phyloP scores from a whole-genome alignment of 371 early-diverging fungal species.

The Apophysomyces trapeziformis region DNA sequence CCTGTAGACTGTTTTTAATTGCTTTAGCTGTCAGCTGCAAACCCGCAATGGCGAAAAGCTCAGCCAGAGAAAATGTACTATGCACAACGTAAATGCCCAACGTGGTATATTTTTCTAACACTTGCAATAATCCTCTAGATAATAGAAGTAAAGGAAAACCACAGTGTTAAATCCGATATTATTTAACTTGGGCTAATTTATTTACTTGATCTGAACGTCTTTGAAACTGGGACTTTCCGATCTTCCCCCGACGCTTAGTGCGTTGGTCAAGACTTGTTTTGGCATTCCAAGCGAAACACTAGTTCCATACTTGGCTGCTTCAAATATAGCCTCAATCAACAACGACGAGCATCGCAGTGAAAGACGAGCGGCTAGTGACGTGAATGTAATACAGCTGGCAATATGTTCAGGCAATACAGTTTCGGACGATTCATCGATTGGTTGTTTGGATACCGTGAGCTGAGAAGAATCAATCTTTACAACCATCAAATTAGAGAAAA shows the following conservation, averaged over 20 bases:
- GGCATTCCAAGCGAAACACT: slow-evolving; percentile 62
- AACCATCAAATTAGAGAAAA: not conserved
- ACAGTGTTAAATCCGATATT: not conserved
- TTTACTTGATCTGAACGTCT: slow-evolving; percentile 22
- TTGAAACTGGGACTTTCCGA: slow-evolving; percentile 21
- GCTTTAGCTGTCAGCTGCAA: slow-evolving; percentile 78
- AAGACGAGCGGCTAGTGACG: slow-evolving; percentile 47
- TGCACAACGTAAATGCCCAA: slow-evolving; percentile 74
- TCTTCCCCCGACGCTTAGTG: slow-evolving; percentile 60
- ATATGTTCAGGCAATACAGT: slow-evolving; percentile 34
- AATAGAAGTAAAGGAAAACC: slow-evolving; percentile 8
- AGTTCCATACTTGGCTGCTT: slow-evolving; percentile 65
- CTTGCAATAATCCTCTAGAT: slow-evolving; percentile 59
- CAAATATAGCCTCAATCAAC: slow-evolving; percentile 57
- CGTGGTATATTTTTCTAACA: slow-evolving; percentile 72
- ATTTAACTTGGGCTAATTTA: not conserved
- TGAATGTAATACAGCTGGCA: slow-evolving; percentile 44
- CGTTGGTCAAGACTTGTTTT: slow-evolving; percentile 58
- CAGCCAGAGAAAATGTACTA: slow-evolving; percentile 76
- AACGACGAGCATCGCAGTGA: slow-evolving; percentile 48
- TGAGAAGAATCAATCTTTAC: not conserved
- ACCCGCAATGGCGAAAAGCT: slow-evolving; percentile 78
- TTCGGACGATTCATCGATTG: slow-evolving; percentile 2
- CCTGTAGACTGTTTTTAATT: slow-evolving; percentile 71
- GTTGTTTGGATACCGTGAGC: not conserved